Base-by-base conservation (phyloP, 805 yeast genomes). In the Kurtzmaniella fragi region DNA sequence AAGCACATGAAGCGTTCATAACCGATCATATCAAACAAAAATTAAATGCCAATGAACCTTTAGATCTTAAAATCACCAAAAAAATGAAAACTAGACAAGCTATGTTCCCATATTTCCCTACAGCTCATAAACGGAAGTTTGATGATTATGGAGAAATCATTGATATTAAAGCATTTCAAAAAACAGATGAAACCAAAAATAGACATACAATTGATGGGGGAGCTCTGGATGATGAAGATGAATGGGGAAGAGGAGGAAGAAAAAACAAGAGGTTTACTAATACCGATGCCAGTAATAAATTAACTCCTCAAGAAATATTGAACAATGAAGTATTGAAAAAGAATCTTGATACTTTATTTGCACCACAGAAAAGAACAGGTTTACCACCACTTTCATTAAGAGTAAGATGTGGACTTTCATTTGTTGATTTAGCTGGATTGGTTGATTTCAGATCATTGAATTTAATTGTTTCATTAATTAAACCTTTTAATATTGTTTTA, bases 91-190 rank as follows among this genome's bases (percentile, higher is more conserved):
- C 75, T 54, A 59, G 71, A 68, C 57, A 76, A 71, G 69, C 73
- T 32, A 82, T 84, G 85, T 93, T 91, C 53, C 98, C 96, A 10
- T 84, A 67, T 48, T 64, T 77, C 29, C 73, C 75, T 1, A 46
- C 47, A 17, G 44, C 53, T 6, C 73, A 70, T 35, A 76, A 77
- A 48, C 64, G 74, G 17, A 78, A 84, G 47, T 64, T 72, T 34
- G 98, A 93, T 54, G 97, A 91, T 47, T 93, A 91, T 57, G 99
- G 99, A 25, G 82, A 78, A 40, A 62, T 81, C 2, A 80, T 90
- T 15, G 80, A 82, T 44, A 73, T 73, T 32, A 75, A 78, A 29
- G 83, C 82, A 48, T 84, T 81, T 51, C 73, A 70, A 45, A 71
- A 71, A 40, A 66, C 69, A 35, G 82, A 77, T 48, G 62, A 54